phyloP scores from a whole-genome alignment of 306 rosid genomes.

The Malus sylvestris region DNA sequence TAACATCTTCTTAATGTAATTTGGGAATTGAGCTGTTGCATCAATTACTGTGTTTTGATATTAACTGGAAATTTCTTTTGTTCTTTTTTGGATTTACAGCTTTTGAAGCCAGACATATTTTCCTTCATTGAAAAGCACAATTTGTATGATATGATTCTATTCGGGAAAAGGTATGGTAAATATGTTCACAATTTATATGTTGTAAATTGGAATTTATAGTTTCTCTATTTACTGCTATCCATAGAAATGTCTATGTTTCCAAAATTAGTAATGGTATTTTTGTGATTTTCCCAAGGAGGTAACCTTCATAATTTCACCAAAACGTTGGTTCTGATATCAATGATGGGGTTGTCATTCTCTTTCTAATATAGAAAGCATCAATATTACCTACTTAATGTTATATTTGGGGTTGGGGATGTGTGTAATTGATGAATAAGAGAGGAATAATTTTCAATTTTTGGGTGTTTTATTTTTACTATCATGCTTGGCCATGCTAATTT shows the following conservation, averaged over 20 bases:
- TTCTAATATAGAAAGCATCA: constrained; percentile 4
- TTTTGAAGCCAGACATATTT: constrained; percentile 78
- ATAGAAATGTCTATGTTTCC: constrained; percentile 1
- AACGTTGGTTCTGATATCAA: constrained; percentile 2
- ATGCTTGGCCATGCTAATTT: constrained; percentile 2
- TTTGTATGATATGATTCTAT: constrained; percentile 70
- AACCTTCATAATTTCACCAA: constrained; percentile 10
- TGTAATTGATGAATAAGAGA: constrained; percentile 8
- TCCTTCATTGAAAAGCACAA: constrained; percentile 83
- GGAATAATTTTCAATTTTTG: not conserved
- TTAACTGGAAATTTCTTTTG: constrained; percentile 6
- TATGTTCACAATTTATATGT: not conserved
- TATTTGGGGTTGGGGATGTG: constrained; percentile 4
- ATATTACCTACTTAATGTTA: not conserved
- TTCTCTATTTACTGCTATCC: constrained; percentile 11
- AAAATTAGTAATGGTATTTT: not conserved
- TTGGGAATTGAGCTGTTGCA: constrained; percentile 2
- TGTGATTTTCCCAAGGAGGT: constrained; percentile 5
- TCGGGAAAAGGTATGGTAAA: constrained; percentile 67
- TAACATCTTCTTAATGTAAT: not conserved
- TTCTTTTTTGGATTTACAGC: constrained; percentile 47
- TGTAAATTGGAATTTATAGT: not conserved
- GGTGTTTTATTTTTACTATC: not conserved
- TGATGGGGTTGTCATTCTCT: not conserved
- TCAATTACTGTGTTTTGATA: not conserved